Base-by-base conservation (phyloP, 176 grass and related monocot genomes). In the Microstegium vimineum region DNA sequence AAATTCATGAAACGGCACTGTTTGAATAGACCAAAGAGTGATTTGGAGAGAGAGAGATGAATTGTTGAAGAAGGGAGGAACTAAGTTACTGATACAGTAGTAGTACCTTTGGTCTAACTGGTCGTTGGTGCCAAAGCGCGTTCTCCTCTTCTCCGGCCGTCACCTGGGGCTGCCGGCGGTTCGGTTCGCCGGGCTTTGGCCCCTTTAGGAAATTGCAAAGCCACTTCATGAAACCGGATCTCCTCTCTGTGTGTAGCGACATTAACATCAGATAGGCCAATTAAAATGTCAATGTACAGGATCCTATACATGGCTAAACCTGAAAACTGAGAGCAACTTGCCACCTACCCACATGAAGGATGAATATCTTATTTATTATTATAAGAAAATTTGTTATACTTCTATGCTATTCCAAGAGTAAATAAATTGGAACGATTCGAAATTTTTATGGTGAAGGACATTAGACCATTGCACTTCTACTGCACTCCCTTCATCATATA, bases 141-240 rank as follows among this genome's bases (percentile, higher is more conserved):
- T 49, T 88, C 47, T 94, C 89, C 78, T 92, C 89, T 18, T 68
- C 65, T 56, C 89, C 89, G 2, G 77, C 59, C n/a, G 78, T 87
- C 78, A 83, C 60, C 74, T 80, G 71, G 43, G 73, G 89, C 8
- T 74, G 82, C 8, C 52, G 47, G 30, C 89, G 89, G 66, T 84
- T 84, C 3, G 85, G 76, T 63, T 88, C 89, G 33, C 69, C 76
- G 37, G 69, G 71, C 74, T 84, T 90, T 18, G 77, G 70, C 73
- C 96, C 96, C 86, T 89, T 93, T 34, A 99, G 82, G 89, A 95
- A 85, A 77, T 83, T 86, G 85, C 84, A 87, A 67, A 99, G 90
- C 96, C 93, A 99, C 91, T 91, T 95, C 92, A 95, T 88, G 80
- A 99, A 90, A 84, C 85, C 67, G 43, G 89, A 99, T 88, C 85